Conservation (phyloP, 148 eudicot species). For the Gaultheria prostrata region DNA sequence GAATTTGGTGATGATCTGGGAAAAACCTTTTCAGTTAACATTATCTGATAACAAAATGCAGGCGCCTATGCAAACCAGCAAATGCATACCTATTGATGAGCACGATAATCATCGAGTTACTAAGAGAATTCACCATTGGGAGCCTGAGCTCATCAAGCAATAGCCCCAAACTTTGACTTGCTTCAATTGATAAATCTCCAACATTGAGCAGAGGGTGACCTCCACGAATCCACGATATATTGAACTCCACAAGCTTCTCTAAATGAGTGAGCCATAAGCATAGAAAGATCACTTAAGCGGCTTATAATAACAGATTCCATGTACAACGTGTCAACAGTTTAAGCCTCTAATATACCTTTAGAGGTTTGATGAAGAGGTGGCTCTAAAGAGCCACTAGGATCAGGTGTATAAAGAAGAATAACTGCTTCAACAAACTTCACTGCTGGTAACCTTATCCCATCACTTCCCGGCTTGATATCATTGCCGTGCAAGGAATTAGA, state of each 20-base stretch:
- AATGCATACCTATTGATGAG: conserved; percentile 71
- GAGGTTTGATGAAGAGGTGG: conserved; percentile 48
- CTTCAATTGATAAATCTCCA: conserved; percentile 85
- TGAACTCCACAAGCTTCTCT: conserved; percentile 62
- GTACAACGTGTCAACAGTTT: not conserved
- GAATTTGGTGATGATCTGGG: conserved; percentile 1
- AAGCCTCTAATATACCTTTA: conserved; percentile 48
- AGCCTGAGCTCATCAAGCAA: conserved; percentile 93
- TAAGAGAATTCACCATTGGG: conserved; percentile 71
- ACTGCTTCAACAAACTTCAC: conserved; percentile 80
- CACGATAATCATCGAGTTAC: conserved; percentile 68
- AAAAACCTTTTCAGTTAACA: not conserved
- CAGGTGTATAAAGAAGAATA: conserved; percentile 82
- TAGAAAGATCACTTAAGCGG: conserved; percentile 11
- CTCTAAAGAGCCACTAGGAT: conserved; percentile 75
- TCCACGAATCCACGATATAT: conserved; percentile 86
- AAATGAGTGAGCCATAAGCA: conserved; percentile 13
- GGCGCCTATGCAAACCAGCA: not conserved
- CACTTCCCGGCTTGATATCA: conserved; percentile 60
- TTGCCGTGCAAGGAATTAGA: conserved; percentile 20
- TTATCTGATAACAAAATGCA: not conserved
- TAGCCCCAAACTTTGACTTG: conserved; percentile 70
- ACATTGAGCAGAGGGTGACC: conserved; percentile 88
- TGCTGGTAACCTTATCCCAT: conserved; percentile 76
- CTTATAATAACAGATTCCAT: not conserved